These are phyloP conservation scores for Simplicillium aogashimaense DNA, from an alignment of 2,329 filamentous ascomycete genomes.

Conservation along the genomic window DNA sequence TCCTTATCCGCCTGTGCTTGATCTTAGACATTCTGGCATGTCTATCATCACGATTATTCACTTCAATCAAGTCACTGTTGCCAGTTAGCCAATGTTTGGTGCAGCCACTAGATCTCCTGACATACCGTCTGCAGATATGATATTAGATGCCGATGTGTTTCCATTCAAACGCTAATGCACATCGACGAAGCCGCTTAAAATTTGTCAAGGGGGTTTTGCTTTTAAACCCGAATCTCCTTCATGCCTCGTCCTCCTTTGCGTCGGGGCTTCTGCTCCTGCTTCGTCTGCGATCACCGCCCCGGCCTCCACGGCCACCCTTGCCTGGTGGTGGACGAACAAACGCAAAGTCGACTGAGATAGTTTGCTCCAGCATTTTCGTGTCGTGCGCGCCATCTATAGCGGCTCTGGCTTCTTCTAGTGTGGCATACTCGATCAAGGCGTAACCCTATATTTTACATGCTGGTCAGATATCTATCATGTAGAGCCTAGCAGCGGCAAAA, in stretches of 20 bases:
- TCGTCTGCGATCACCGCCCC: slow-evolving; percentile 31
- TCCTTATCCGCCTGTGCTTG: no score
- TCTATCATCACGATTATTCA: no score
- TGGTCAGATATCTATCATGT: background rate
- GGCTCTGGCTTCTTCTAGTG: slow-evolving; percentile 67
- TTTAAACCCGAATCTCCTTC: slow-evolving; percentile 5
- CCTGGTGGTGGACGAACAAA: slow-evolving; percentile 71
- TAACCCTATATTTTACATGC: slow-evolving; percentile 50
- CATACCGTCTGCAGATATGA: no score
- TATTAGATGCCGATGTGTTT: slow-evolving; percentile 11
- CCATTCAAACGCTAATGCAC: slow-evolving; percentile 7
- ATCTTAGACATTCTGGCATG: no score
- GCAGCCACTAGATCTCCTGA: no score
- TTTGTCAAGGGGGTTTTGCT: background rate
- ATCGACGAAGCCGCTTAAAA: slow-evolving; percentile 11
- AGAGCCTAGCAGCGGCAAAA: background rate
- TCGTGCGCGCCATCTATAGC: slow-evolving; percentile 73
- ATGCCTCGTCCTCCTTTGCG: slow-evolving; percentile 22
- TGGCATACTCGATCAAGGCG: slow-evolving; percentile 75
- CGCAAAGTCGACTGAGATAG: slow-evolving; percentile 71
- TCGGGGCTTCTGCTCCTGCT: slow-evolving; percentile 38
- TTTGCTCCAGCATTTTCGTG: slow-evolving; percentile 72
- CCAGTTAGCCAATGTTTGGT: no score
- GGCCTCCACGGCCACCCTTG: slow-evolving; percentile 26
- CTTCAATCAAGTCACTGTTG: no score